A percentile compares a stretch with the other conserved stretches of the same genome.
Conservation (phyloP, 768 basidiomycete genomes). For the Mycena rebaudengoi region DNA sequence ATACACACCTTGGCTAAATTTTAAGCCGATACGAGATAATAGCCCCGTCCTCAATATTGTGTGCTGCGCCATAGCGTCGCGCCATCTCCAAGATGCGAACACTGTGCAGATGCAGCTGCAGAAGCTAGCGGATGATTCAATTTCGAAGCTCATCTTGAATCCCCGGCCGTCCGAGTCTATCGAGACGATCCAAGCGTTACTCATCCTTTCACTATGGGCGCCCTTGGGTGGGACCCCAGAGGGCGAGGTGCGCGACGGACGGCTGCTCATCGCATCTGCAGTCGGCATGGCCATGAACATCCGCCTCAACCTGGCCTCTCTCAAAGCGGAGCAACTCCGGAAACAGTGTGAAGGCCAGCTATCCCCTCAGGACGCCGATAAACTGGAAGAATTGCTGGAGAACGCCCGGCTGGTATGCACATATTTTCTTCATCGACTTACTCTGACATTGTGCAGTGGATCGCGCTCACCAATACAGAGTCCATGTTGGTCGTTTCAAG, state of each 20-base stretch:
- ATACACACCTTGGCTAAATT: conserved; percentile 50
- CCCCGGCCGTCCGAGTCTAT: conserved; percentile 42
- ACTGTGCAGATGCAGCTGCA: conserved; percentile 43
- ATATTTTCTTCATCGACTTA: conserved; percentile 14
- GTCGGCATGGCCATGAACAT: conserved; percentile 55
- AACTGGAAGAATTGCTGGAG: conserved; percentile 34
- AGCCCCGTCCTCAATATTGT: conserved; percentile 44
- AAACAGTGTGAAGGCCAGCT: conserved; percentile 29
- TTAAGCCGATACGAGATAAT: conserved; percentile 41
- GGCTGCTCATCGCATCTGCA: conserved; percentile 46
- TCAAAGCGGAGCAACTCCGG: conserved; percentile 37
- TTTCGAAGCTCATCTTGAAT: conserved; percentile 51
- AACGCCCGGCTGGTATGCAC: conserved; percentile 49
- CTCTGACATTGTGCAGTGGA: conserved; percentile 36
- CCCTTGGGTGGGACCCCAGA: conserved; percentile 37
- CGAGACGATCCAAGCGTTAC: conserved; percentile 48
- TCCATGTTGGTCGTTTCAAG: conserved; percentile 40
- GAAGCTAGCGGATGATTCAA: conserved; percentile 46
- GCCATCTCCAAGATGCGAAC: conserved; percentile 44
- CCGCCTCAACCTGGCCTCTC: conserved; percentile 46
- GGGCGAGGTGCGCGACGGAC: conserved; percentile 39
- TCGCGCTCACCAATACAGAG: conserved; percentile 41
- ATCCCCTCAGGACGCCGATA: conserved; percentile 31
- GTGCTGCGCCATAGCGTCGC: conserved; percentile 50
- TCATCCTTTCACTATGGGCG: conserved; percentile 50